Base-by-base conservation (phyloP, 257 asterid genomes). In the Solanum paucissectum region DNA sequence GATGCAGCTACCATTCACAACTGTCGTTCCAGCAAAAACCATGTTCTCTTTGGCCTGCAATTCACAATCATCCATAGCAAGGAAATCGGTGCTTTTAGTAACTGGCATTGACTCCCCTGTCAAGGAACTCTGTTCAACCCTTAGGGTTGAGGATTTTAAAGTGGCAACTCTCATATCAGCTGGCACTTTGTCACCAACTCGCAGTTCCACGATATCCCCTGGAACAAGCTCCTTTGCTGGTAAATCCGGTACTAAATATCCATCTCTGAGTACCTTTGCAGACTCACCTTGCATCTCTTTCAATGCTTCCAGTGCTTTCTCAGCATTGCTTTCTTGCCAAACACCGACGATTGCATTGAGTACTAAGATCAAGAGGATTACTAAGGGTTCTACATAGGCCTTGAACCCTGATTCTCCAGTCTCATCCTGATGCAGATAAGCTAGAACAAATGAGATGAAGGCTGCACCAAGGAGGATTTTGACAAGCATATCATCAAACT, bases 11-110 rank as follows among this genome's bases (percentile, higher is more conserved):
- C 95, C 96, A 5, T 93, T 94, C 52, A 88, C 95, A 69, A 93
- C 94, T 2, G 98, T 93, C 5, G 96, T 94, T 79, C 98, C 98
- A 5, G 98, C 94, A 91, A 94, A 94, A 29, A 93, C 95, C 95
- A 94, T 93, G 85, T 92, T 92, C 83, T 94, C 95, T 86, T 94
- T 93, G 16, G 90, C 93, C 88, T 93, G 98, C 86, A 94, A 77
- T 52, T 94, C 98, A 42, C 95, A 92, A 83, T 93, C 98, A 73
- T 90, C 93, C 82, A 68, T n/a, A 38, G 88, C 86, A n/a, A 93
- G 12, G 18, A 90, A 88, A 23, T 88, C 74, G 2, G 89, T 90
- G 71, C 91, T 88, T 91, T 93, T 94, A 89, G 89, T 9, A 60
- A 93, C 95, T 2, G 95, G 95, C 95, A 92, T 92, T 2, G 95